These are phyloP conservation scores for Lactarius pseudohatsudake DNA, from an alignment of 768 basidiomycete genomes.

Conservation along the genomic window DNA sequence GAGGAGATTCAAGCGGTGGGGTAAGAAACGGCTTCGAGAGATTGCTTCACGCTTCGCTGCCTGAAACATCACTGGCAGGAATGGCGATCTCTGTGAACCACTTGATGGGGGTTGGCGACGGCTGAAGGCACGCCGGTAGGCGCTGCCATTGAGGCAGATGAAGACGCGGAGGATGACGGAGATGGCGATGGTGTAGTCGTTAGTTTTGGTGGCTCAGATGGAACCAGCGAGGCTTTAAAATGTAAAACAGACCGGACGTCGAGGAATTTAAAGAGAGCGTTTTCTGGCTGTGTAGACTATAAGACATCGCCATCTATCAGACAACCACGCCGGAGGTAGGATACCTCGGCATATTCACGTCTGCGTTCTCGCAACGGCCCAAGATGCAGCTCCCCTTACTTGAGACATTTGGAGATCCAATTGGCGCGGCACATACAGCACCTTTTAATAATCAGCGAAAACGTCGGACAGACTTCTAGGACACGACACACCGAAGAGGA, in stretches of 20 bases:
- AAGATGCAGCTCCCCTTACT: not conserved
- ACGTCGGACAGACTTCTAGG: not conserved
- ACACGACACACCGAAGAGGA: not conserved
- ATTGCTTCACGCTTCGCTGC: not conserved
- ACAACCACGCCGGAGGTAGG: not conserved
- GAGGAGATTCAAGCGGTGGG: not conserved
- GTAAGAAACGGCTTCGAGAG: not conserved
- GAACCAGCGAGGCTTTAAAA: not conserved
- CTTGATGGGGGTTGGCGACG: not conserved
- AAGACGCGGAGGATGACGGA: not conserved
- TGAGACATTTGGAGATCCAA: not conserved
- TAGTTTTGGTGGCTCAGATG: not conserved
- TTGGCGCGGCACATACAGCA: conserved; percentile 2
- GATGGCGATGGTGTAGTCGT: not conserved
- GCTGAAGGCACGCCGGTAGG: not conserved
- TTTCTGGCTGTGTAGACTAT: not conserved
- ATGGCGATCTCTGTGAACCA: not conserved
- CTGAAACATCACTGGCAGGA: not conserved
- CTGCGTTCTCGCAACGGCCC: too few species aligned
- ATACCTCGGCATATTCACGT: not conserved
- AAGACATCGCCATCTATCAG: not conserved
- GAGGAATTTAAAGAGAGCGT: not conserved
- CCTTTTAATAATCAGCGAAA: not conserved
- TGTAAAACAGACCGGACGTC: not conserved
- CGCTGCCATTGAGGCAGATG: not conserved